phyloP scores from a whole-genome alignment of 2,329 filamentous ascomycete genomes.

The Cytospora mali region DNA sequence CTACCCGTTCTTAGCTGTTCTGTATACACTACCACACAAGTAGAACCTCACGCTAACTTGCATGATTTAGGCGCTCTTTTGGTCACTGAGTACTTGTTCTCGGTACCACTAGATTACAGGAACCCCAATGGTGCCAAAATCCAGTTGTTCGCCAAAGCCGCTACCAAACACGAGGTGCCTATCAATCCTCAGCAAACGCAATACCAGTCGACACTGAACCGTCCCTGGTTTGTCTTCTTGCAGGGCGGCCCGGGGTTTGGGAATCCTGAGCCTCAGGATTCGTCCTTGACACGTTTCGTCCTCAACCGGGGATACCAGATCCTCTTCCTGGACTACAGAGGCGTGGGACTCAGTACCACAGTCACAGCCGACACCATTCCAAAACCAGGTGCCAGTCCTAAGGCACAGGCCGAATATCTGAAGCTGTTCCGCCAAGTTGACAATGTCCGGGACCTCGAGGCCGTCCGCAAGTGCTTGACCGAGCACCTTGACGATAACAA shows the following conservation, averaged over 20 bases:
- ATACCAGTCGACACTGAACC: conserved; percentile 17
- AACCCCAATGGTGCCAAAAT: conserved; percentile 63
- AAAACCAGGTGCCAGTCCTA: conserved; percentile 58
- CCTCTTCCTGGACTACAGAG: conserved; percentile 87
- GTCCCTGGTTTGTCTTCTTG: conserved; percentile 62
- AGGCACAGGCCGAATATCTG: conserved; percentile 77
- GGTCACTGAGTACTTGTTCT: conserved; percentile 82
- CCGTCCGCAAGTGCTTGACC: conserved; percentile 76
- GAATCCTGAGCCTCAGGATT: conserved; percentile 73
- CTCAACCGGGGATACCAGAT: conserved; percentile 83
- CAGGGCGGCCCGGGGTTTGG: conserved; percentile 86
- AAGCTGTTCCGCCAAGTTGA: conserved; percentile 86
- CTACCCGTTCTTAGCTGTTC: not conserved
- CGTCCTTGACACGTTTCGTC: conserved; percentile 68
- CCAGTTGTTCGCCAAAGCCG: conserved; percentile 77
- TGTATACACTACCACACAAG: not conserved
- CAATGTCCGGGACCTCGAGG: conserved; percentile 87
- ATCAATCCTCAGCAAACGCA: conserved; percentile 49
- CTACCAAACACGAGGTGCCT: conserved; percentile 65
- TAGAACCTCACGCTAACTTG: not conserved
- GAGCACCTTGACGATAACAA: conserved; percentile 63
- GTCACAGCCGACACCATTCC: conserved; percentile 74
- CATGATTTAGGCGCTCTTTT: conserved; percentile 65
- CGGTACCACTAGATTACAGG: conserved; percentile 79
- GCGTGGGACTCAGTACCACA: conserved; percentile 82